Evolutionary conservation across 225 moss, liverwort and hornwort species (phyloP), one percentile per base, ranked within the genome.

Genomic region (Climacium dendroides): DNA sequence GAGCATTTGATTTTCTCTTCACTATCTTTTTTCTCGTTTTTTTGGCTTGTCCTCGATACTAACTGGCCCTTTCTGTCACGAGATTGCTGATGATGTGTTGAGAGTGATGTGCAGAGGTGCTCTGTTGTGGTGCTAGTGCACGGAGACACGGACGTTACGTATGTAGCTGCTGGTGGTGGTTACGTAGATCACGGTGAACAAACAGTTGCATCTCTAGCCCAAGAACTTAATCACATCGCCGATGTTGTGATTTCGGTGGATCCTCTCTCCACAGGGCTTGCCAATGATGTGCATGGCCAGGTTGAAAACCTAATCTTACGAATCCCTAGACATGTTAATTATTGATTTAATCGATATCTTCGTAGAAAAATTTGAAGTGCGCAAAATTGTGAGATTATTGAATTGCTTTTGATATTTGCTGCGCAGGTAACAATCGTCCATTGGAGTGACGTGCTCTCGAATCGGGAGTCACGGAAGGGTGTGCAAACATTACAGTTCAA

Each of bases 211-310:
- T 93, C 87, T 61, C 73, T 93, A 81, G 90, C 79, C 37, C 93
- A 93, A 84, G 95, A 95, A 83, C 91, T 98, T 86, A 97, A 97
- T 62, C 90, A 91, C 90, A 84, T 89, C 80, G 93, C 95, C 61
- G 95, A 96, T 87, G 93, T 92, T 20, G 88, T 95, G 50, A 87
- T 98, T 75, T 91, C 85, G n/a, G 95, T 98, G 89, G 96, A 98
- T 89, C 95, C 98, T 53, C 85, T 96, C 15, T 91, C 87, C 24
- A 94, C 93, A 77, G 93, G 93, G 67, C 94, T 94, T 86, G 94
- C 97, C 35, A 92, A 90, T 72, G 97, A 98, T 72, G 95, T 98
- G 39, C 98, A 97, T 73, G 98, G 98, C 81, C 95, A 96, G 95
- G 96, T 96, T 89, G 74, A 34, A 61, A 85, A 76, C 59, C 84